Base-by-base conservation (phyloP, 2,329 filamentous ascomycete species). In the Apiospora hydei region DNA sequence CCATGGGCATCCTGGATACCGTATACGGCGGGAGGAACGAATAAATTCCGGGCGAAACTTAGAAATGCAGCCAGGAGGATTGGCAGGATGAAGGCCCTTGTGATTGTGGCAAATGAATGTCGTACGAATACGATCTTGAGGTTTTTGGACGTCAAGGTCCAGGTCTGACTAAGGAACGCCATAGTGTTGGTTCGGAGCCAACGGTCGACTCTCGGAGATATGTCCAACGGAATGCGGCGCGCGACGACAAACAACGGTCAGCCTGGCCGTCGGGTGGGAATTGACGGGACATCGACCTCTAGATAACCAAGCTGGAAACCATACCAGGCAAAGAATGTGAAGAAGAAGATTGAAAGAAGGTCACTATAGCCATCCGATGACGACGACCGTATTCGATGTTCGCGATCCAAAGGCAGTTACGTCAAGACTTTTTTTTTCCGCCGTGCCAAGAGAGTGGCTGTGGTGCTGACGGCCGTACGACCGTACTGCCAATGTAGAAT, bases 21-120 rank as follows among this genome's bases (percentile, higher is more conserved):
- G 77, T 88, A 97, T 3, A 87, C 84, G 0, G 93, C 92, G 1
- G 93, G 92, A 0, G 94, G 92, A 4, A 95, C 89, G 77, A 97
- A 96, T 74, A 98, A 89, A 80, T 95, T 95, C 76, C 93, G 92
- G 21, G 94, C 92, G 80, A 93, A 96, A 70, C 85, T 88, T 73
- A 92, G 86, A 77, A 92, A 90, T 30, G 87, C 82, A 53, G 88
- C 86, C 69, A 92, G 82, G 64, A 88, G 78, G 44, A 92, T 81
- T 3, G 91, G 91, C 1, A 92, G 83, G 26, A 92, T 51, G 69
- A 92, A 86, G 7, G 89, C 88, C 76, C 89, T 88, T 73, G 90
- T 82, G 64, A 86, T 72, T 2, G 89, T 89, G 30, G 87, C 83
- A 6, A 85, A 71, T 26, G 82, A 77, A 79, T 91, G 89, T 7